Conservation (phyloP, 2,329 filamentous ascomycete species). For the Microcyclosporella mali region DNA sequence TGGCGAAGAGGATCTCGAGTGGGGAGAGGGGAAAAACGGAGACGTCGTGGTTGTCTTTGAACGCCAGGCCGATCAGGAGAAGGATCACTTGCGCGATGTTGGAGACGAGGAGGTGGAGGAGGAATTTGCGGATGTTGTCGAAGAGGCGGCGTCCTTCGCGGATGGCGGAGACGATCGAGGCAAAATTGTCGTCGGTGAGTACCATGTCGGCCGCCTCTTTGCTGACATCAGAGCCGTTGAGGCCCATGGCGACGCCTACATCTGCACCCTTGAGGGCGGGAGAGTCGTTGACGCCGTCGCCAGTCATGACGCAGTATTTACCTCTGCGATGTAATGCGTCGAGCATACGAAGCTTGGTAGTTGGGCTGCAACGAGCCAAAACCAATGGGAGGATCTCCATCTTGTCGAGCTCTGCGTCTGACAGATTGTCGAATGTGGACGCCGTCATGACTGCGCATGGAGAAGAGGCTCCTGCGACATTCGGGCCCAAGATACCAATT, state of each 20-base stretch:
- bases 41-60: constrained; percentile 39
- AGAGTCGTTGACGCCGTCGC: constrained; percentile 42
- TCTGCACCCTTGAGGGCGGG: constrained; percentile 42
- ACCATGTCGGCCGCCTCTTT: constrained; percentile 43
- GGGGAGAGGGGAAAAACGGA: constrained; percentile 43
- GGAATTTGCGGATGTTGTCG: constrained; percentile 44
- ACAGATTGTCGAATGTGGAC: constrained; percentile 40
- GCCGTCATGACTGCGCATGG: constrained; percentile 39
- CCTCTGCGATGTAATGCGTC: constrained; percentile 39
- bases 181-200: constrained; percentile 42
- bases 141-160: constrained; percentile 47
- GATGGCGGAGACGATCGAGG: constrained; percentile 41
- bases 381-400: constrained; percentile 40
- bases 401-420: constrained; percentile 38
- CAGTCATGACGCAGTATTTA: constrained; percentile 40
- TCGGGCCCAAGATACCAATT: constrained; percentile 37
- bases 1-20: constrained; percentile 45
- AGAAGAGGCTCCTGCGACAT: constrained; percentile 22
- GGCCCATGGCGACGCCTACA: constrained; percentile 42
- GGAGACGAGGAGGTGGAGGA: constrained; percentile 45
- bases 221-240: constrained; percentile 40
- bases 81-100: constrained; percentile 45
- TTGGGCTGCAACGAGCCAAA: constrained; percentile 42
- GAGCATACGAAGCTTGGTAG: constrained; percentile 45
- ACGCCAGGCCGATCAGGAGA: constrained; percentile 42